Conservation (phyloP, 129 eudicot species). For the Lonicera japonica region DNA sequence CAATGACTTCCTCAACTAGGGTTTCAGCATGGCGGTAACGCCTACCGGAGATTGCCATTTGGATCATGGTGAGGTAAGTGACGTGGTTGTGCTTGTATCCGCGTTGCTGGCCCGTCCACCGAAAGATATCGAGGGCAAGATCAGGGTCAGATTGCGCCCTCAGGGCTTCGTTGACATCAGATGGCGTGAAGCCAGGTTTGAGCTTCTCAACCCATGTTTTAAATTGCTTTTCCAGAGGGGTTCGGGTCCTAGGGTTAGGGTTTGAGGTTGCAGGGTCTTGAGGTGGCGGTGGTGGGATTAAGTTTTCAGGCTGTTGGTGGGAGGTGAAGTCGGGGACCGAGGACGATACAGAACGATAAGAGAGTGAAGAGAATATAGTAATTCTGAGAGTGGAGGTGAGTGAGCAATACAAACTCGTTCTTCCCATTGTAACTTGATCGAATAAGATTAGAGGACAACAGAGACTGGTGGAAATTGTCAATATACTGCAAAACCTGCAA, state of each 20-base stretch:
- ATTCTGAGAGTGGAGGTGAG: conserved; percentile 11
- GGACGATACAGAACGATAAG: conserved; percentile 22
- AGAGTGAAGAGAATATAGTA: conserved; percentile 5
- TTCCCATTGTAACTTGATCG: conserved; percentile 7
- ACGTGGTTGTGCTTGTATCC: conserved; percentile 56
- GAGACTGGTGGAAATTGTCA: background rate
- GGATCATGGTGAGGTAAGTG: conserved; percentile 73
- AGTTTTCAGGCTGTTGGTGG: conserved; percentile 1
- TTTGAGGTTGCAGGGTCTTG: conserved; percentile 6
- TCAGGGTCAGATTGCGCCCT: conserved; percentile 74
- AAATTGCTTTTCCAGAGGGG: conserved; percentile 61
- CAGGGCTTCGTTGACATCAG: conserved; percentile 60
- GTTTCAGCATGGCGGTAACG: conserved; percentile 61
- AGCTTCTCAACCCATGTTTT: conserved; percentile 60
- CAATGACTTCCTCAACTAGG: conserved; percentile 61
- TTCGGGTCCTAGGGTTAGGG: conserved; percentile 31
- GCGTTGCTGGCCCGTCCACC: conserved; percentile 85
- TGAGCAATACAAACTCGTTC: conserved; percentile 14
- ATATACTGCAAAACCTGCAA: background rate
- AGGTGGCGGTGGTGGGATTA: conserved; percentile 7
- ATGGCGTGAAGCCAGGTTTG: conserved; percentile 60
- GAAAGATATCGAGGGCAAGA: conserved; percentile 81
- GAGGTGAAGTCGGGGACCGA: conserved; percentile 17
- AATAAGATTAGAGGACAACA: background rate
- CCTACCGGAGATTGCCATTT: conserved; percentile 34